A percentile compares a stretch with the other conserved stretches of the same genome.
Conservation (phyloP, 164 flowering plant genomes). For the Saururus chinensis region DNA sequence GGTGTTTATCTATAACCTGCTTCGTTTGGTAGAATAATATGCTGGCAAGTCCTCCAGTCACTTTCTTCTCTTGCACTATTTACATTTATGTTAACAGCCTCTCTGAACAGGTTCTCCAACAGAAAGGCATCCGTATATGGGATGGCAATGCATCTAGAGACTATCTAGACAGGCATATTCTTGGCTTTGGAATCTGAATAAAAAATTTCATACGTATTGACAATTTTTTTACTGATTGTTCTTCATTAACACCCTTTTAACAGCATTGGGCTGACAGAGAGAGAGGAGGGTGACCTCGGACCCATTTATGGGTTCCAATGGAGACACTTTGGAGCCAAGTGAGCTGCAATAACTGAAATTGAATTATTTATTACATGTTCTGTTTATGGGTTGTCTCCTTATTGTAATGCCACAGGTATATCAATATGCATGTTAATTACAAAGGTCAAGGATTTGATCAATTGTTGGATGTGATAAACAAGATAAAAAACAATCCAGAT, state of each 20-base stretch:
- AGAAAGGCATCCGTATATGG: slow-evolving; percentile 85
- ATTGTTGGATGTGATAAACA: slow-evolving; percentile 69
- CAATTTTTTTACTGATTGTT: slow-evolving; percentile 1
- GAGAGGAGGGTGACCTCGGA: slow-evolving; percentile 95
- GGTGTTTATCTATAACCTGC: not conserved
- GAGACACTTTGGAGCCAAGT: slow-evolving; percentile 98
- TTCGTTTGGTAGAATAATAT: not conserved
- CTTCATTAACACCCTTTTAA: not conserved
- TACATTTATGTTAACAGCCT: not conserved
- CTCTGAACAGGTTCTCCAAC: slow-evolving; percentile 37
- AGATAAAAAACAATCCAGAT: slow-evolving; percentile 68
- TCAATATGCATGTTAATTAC: slow-evolving; percentile 88
- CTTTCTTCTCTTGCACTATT: not conserved
- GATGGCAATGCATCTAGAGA: slow-evolving; percentile 92
- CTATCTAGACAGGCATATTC: slow-evolving; percentile 61
- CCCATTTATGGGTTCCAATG: slow-evolving; percentile 97
- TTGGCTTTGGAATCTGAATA: not conserved
- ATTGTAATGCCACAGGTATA: slow-evolving; percentile 47
- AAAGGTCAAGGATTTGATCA: slow-evolving; percentile 95
- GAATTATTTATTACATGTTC: not conserved
- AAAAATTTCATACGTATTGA: too few relatives aligned
- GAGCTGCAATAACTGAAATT: slow-evolving; percentile 2
- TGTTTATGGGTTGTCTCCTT: slow-evolving; percentile 3
- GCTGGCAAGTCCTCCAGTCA: too few relatives aligned
- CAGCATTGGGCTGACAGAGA: slow-evolving; percentile 65